These are phyloP conservation scores for Elaeagnus macrophylla DNA, from an alignment of 306 rosid genomes.

Conservation along the genomic window DNA sequence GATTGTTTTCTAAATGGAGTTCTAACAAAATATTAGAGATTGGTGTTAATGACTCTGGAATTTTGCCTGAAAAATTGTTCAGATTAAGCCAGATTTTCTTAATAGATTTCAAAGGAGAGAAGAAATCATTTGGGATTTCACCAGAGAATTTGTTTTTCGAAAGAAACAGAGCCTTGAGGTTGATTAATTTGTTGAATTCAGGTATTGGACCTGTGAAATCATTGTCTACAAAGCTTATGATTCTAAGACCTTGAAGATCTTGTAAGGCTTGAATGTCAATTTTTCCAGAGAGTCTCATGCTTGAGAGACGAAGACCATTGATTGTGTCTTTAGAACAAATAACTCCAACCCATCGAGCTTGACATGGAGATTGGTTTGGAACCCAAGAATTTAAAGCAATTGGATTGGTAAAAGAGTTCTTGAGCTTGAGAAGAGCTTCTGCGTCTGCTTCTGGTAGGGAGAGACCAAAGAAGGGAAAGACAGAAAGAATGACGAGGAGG, in stretches of 20 bases:
- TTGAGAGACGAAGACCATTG: conserved; percentile 38
- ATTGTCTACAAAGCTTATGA: conserved; percentile 47
- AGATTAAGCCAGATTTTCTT: conserved; percentile 40
- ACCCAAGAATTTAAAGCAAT: conserved; percentile 45
- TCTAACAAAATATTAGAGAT: conserved; percentile 27
- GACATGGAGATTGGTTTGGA: conserved; percentile 39
- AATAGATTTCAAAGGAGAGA: conserved; percentile 28
- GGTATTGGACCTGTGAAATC: conserved; percentile 64
- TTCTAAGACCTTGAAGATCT: conserved; percentile 29
- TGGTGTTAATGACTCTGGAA: conserved; percentile 37
- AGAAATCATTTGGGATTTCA: conserved; percentile 36
- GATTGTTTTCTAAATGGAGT: conserved; percentile 40
- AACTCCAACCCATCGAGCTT: conserved; percentile 48
- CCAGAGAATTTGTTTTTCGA: conserved; percentile 45
- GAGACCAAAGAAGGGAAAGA: background rate
- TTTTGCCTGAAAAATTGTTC: conserved; percentile 42
- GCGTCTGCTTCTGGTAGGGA: conserved; percentile 27
- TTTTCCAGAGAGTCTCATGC: conserved; percentile 45
- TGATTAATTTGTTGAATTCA: conserved; percentile 32
- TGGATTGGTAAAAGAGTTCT: conserved; percentile 32
- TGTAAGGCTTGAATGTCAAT: conserved; percentile 42
- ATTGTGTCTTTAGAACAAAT: conserved; percentile 33
- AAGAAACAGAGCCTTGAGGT: conserved; percentile 37
- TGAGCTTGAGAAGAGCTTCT: conserved; percentile 51
- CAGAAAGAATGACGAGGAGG: background rate